Conservation (phyloP, 2,329 filamentous ascomycete species). For the Aspergillus transmontanensis region DNA sequence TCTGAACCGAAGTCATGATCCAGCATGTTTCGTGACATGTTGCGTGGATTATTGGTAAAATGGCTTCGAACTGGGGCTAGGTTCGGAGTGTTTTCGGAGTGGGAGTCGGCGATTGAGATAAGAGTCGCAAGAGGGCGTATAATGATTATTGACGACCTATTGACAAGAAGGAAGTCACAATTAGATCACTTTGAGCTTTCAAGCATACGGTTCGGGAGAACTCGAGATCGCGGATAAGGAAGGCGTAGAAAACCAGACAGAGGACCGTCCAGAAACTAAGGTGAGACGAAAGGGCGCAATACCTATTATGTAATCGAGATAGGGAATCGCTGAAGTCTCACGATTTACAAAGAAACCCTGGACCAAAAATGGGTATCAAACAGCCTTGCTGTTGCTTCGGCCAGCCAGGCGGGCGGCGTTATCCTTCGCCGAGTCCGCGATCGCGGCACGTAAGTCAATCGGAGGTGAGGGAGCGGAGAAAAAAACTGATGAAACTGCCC, state of each 20-base stretch:
- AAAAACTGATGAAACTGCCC: background rate
- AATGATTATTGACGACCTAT: background rate
- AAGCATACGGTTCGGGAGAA: background rate
- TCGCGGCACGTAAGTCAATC: conserved; percentile 13
- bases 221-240: background rate
- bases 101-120: background rate
- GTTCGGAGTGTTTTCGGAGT: background rate
- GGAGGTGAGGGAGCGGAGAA: conserved; percentile 4
- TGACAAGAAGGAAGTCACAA: background rate
- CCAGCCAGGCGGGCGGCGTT: conserved; percentile 15
- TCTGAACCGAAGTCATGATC: conserved; percentile 58
- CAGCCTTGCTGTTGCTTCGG: conserved; percentile 5
- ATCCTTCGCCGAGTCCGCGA: conserved; percentile 24
- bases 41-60: conserved; percentile 3
- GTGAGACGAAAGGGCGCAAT: background rate
- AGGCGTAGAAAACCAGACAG: background rate
- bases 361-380: background rate
- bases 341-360: background rate
- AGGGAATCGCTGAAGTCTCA: background rate
- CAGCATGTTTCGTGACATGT: conserved; percentile 48
- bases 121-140: background rate
- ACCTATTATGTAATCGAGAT: background rate
- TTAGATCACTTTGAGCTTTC: background rate
- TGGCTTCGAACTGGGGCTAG: background rate
- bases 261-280: background rate